phyloP scores from a whole-genome alignment of 306 rosid genomes.

The Cicer chorassanicum region DNA sequence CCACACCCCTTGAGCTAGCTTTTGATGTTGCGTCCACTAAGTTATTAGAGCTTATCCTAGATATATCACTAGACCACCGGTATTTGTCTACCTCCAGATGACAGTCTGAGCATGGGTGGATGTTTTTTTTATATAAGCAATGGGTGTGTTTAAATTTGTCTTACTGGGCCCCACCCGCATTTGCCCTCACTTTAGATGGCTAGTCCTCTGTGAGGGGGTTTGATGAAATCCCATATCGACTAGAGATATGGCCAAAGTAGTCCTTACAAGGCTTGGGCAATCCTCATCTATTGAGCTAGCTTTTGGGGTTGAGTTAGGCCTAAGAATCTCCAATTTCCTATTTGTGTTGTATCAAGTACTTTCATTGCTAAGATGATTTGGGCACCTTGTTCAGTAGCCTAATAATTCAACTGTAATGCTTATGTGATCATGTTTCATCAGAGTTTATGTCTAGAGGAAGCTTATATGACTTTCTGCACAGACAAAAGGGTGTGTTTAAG shows the following conservation, averaged over 20 bases:
- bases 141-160: not conserved
- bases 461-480: slow-evolving; percentile 93
- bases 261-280: slow-evolving; percentile 1
- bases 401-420: slow-evolving; percentile 48
- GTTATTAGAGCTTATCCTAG: not conserved
- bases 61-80: not conserved
- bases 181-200: not conserved
- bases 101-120: not conserved
- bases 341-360: slow-evolving; percentile 39
- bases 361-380: slow-evolving; percentile 47
- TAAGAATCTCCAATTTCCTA: slow-evolving; percentile 20
- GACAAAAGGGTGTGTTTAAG: slow-evolving; percentile 86
- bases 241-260: not conserved
- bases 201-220: not conserved
- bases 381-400: slow-evolving; percentile 35
- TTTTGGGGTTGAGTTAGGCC: slow-evolving; percentile 7
- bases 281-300: not conserved
- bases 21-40: not conserved
- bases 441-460: slow-evolving; percentile 98
- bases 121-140: not conserved
- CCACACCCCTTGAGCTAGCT: not conserved
- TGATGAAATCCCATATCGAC: not conserved
- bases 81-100: not conserved
- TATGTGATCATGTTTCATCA: slow-evolving; percentile 55
- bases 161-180: not conserved